A percentile compares a stretch with the other conserved stretches of the same genome.
phyloP scores from a whole-genome alignment of 140 eudicot genomes.

The Flaveria floridana region DNA sequence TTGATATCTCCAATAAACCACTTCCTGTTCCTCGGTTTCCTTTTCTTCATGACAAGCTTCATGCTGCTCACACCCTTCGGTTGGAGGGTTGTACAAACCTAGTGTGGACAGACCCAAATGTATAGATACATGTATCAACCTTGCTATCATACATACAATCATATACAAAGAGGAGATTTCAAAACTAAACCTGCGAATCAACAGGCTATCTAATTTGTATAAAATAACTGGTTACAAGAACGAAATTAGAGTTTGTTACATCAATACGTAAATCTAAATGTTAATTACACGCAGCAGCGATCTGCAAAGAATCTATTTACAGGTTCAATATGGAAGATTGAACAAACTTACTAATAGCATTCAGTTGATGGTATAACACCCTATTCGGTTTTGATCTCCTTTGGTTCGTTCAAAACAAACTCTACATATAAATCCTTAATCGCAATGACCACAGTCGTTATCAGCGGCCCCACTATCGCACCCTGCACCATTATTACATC shows the following conservation, averaged over 20 bases:
- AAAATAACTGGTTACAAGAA: not conserved
- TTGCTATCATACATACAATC: no score
- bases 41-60: no score
- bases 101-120: not conserved
- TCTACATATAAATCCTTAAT: conserved; percentile 85
- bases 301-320: conserved; percentile 7
- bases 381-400: conserved; percentile 50
- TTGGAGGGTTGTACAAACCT: not conserved
- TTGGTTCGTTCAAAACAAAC: conserved; percentile 69
- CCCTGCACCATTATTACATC: conserved; percentile 57
- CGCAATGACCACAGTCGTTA: conserved; percentile 82
- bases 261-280: not conserved
- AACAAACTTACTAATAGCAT: conserved; percentile 16
- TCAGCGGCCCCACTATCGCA: conserved; percentile 95
- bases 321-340: conserved; percentile 20
- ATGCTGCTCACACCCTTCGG: no score
- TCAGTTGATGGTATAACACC: not conserved
- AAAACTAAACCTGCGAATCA: not conserved
- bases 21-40: no score
- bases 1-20: no score
- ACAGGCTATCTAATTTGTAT: conserved; percentile 1
- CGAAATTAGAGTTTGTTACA: not conserved
- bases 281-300: not conserved
- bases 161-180: not conserved
- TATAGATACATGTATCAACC: not conserved